Base-by-base conservation (phyloP, 2,329 filamentous ascomycete genomes). In the Phyllosticta citriasiana region DNA sequence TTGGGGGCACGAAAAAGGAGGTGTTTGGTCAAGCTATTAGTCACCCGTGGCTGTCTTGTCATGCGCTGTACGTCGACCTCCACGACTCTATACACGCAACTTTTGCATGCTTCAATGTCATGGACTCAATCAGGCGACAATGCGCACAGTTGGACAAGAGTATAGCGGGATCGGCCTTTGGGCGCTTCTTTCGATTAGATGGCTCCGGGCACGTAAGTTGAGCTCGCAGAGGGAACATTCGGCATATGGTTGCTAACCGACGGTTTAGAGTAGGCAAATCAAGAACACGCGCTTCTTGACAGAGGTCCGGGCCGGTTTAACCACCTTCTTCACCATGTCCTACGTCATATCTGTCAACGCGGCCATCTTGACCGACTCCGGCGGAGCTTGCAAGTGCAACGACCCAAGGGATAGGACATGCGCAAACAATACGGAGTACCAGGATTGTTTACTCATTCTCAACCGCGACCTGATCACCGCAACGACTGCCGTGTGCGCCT, bases 401-500 rank as follows among this genome's bases (percentile, higher is more conserved):
- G 74, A 74, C 19, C 76, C 76, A 16, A 65, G 68, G 1, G 79
- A 77, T 14, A 79, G 84, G 64, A 70, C 79, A n/a, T 88, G 86
- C 71, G 69, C 71, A 5, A 72, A 65, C 19, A 78, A 88, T 68
- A 67, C 75, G 2, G 82, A 82, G 16, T 91, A 90, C 66, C 72
- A 79, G 60, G 71, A 84, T n/a, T 91, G 88, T 70, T 72, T 76
- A 6, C 70, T 75, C 68, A 77, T 76, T 51, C 78, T 93, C 68
- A 87, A 88, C 71, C 85, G 89, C 30, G 91, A 95, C 67, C 76
- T 92, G 30, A 86, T 95, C 62, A 95, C 91, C 4, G 89, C 87
- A 8, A 96, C 91, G 9, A 89, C 91, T 27, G 90, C 89, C 52
- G 90, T 94, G 66, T 81, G 89, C 14, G 88, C 88, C 27, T 77